A percentile compares a stretch with the other conserved stretches of the same genome.
These are phyloP conservation scores for Gossypium trilobum DNA, from an alignment of 441 rosid species.

Conservation along the genomic window DNA sequence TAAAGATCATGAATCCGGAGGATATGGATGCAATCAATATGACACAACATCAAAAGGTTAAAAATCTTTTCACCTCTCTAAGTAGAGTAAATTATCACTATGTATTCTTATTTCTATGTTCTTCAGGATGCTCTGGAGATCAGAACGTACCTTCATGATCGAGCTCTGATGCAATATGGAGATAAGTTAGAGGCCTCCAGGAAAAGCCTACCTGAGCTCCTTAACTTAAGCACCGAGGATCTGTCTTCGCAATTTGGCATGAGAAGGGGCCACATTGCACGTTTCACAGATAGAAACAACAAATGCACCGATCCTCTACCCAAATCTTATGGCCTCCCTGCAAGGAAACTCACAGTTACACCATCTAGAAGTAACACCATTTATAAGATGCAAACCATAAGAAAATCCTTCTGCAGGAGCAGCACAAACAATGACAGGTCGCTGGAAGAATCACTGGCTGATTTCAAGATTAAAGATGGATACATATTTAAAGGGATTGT, in stretches of 20 bases:
- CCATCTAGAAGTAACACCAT: conserved; percentile 29
- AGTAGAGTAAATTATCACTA: neutral
- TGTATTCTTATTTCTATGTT: neutral
- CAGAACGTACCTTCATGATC: conserved; percentile 60
- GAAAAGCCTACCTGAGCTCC: conserved; percentile 45
- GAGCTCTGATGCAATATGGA: conserved; percentile 46
- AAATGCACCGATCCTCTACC: conserved; percentile 35
- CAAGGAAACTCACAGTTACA: conserved; percentile 18
- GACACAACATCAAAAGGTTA: conserved; percentile 56
- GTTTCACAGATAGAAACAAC: conserved; percentile 37
- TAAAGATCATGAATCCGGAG: conserved; percentile 55
- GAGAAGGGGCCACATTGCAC: conserved; percentile 57
- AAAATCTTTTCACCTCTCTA: neutral
- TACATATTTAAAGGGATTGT: conserved; percentile 54
- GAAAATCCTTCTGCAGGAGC: conserved; percentile 20
- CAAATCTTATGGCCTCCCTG: conserved; percentile 15
- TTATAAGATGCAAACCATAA: conserved; percentile 22
- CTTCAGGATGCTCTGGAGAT: conserved; percentile 51
- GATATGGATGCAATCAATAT: conserved; percentile 48
- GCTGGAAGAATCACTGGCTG: conserved; percentile 42
- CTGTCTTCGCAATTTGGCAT: conserved; percentile 40
- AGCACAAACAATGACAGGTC: conserved; percentile 25
- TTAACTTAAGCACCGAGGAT: conserved; percentile 29
- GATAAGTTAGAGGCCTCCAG: conserved; percentile 50
- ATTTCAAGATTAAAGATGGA: conserved; percentile 49